Evolutionary conservation across 2,329 filamentous ascomycete species (phyloP), one percentile per base, ranked within the genome.

Genomic region (Curvularia hawaiiensis): DNA sequence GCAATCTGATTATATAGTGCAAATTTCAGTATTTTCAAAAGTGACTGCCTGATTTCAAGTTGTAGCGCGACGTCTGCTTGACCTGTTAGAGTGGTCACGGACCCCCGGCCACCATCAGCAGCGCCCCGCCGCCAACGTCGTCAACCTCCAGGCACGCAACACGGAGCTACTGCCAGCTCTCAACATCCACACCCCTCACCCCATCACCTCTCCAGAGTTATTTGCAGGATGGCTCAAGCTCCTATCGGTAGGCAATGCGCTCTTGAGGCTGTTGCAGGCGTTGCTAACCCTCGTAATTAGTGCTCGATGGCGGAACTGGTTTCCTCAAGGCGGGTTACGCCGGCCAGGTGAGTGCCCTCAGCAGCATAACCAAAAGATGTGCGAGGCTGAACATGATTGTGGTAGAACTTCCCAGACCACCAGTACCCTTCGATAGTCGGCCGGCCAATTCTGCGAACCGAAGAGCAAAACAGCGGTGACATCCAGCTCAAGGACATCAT

Each of bases 311-410:
- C 85, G 95, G 95, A 80, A 99, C 95, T 77, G 95, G 95, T 80
- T 99, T 99, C 85, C 90, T 99, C 80, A 99, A 99, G 83, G 95
- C 97, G 82, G 95, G 95, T 79, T 99, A 98, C 83, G 95, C 95
- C 75, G 95, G 90, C 74, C 93, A 89, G 82, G 88, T 90, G 80
- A 69, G 81, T 59, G 33, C 39, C 47, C 31, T 28, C 41, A 35
- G 50, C 31, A 39, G 55, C 52, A 26, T 20, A 28, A 28, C n/a
- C 7, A 16, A 14, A 26, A 30, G 31, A 41, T 31, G 28, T 28
- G 39, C 41, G 24, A 38, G 49, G 41, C 62, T 69, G 51, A 63
- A 58, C 9, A 12, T 10, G 10, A 4, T 7, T 50, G 57, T 52
- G 18, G 16, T 61, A 98, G 85, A 99, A 99, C 84, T 99, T 99